Percentiles rank a stretch among this genome's conserved stretches.
Conservation (phyloP, 139 green algal species). For the Tetradesmus obliquus region DNA sequence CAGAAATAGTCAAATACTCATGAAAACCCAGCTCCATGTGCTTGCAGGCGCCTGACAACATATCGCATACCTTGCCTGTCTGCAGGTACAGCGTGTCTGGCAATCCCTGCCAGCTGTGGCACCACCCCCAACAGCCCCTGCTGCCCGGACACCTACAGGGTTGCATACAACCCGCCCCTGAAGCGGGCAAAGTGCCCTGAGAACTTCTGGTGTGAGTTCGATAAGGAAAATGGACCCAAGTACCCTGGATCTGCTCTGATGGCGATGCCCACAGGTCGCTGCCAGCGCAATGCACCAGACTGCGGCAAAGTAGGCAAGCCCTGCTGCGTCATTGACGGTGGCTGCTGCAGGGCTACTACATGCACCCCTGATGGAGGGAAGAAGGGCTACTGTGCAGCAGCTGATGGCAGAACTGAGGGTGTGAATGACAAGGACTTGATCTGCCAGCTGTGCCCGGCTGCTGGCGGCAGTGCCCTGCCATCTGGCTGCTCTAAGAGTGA, state of each 20-base stretch:
- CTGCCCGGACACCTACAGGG: not conserved
- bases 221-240: not conserved
- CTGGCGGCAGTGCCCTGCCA: not conserved
- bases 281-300: not conserved
- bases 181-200: not conserved
- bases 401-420: not conserved
- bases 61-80: not conserved
- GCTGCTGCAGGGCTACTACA: not conserved
- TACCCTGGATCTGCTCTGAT: not conserved
- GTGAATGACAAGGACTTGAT: not conserved
- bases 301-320: not conserved
- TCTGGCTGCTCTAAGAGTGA: too few relatives aligned
- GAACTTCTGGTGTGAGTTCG: not conserved
- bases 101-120: not conserved
- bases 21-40: too few relatives aligned
- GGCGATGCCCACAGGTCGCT: not conserved
- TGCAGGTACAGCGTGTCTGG: not conserved
- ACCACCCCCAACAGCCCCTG: not conserved
- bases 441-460: not conserved
- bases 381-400: not conserved
- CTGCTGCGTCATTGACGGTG: not conserved
- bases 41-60: not conserved
- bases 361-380: not conserved
- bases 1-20: too few relatives aligned
- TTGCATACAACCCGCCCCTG: not conserved